Evolutionary conservation across 2,329 filamentous ascomycete species (phyloP).

Genomic region (Harringtonia lauricola): DNA sequence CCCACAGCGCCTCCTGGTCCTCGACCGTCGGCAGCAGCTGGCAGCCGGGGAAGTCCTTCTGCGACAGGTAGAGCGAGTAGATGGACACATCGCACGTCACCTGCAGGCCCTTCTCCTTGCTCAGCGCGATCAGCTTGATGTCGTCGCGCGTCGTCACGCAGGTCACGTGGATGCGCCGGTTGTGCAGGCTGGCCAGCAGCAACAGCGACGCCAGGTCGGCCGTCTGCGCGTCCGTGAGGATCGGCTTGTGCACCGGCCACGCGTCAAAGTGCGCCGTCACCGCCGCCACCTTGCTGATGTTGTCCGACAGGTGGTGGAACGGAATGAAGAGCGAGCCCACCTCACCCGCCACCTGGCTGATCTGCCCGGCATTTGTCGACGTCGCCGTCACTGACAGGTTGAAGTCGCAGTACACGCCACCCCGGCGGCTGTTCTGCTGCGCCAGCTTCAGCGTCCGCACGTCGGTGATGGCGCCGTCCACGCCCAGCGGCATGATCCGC

Average conservation of each 20-base stretch:
- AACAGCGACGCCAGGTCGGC: constrained; percentile 74
- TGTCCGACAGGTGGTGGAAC: constrained; percentile 71
- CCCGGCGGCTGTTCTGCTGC: constrained; percentile 55
- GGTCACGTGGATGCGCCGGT: constrained; percentile 67
- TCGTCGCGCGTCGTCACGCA: constrained; percentile 75
- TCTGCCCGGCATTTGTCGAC: constrained; percentile 61
- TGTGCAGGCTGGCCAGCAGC: constrained; percentile 67
- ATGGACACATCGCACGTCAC: constrained; percentile 77
- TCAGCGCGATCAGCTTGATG: constrained; percentile 63
- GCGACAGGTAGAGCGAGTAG: constrained; percentile 66
- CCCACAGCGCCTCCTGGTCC: constrained; percentile 66
- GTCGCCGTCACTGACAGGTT: constrained; percentile 71
- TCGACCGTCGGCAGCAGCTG: constrained; percentile 52
- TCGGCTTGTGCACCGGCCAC: constrained; percentile 69
- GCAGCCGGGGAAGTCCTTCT: constrained; percentile 58
- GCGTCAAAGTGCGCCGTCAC: constrained; percentile 69
- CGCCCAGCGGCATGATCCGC: constrained; percentile 64
- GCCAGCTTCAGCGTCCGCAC: constrained; percentile 59
- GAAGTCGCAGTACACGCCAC: constrained; percentile 61
- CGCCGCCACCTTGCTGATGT: constrained; percentile 73
- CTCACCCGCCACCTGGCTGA: constrained; percentile 59
- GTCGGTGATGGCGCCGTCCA: constrained; percentile 63
- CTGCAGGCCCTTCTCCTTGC: constrained; percentile 71
- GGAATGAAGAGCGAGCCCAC: constrained; percentile 75
- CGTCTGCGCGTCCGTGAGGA: constrained; percentile 70